Base-by-base conservation (phyloP, 2,329 filamentous ascomycete species). In the Phialophora tarda region DNA sequence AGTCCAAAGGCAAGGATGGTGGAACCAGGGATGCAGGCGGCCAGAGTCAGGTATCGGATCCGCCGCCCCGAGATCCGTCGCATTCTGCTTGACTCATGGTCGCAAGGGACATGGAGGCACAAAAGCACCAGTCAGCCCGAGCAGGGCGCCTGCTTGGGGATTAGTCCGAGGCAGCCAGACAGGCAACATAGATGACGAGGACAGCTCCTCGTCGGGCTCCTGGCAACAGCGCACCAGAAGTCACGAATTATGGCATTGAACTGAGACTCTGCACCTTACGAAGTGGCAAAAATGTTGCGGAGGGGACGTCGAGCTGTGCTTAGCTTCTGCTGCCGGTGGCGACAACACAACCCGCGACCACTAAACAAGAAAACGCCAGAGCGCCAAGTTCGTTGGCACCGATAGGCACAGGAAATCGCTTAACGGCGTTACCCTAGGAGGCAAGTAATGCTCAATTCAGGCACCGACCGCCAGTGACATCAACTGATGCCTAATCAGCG, bases 111-210 rank as follows among this genome's bases (percentile, higher is more conserved):
- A 21, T 21, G 26, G 28, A 55, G 26, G 51, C 24, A 23, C 41
- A 17, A 28, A 59, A 44, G 30, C 24, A 48, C 41, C 34, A 59
- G 24, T 17, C 38, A n/a, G 38, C 14, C 21, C 17, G 14, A 14
- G 12, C 26, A 30, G 30, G 26, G 21, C 41, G 17, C n/a, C 41
- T 44, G 57, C 57, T 26, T 32, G 21, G 34, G 28, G n/a, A 21
- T 14, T 53, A 53, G 59, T 17, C 47, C 32, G 47, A 51, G 28
- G 59, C 59, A 32, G 44, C 53, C 53, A 48, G 32, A 11, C 59
- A 61, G 59, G 59, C 59, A 62, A 23, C 59, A 54, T 62, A 62
- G 59, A 44, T 62, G 59, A 56, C 59, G 59, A 56, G 30, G 59
- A 56, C 59, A 62, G 59, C 59, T 61, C 59, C 30, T 61, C 59